Evolutionary conservation across 1,284 basidiomycete genomes (phyloP).

Genomic region (Pseudomicrostroma phylloplanum): DNA sequence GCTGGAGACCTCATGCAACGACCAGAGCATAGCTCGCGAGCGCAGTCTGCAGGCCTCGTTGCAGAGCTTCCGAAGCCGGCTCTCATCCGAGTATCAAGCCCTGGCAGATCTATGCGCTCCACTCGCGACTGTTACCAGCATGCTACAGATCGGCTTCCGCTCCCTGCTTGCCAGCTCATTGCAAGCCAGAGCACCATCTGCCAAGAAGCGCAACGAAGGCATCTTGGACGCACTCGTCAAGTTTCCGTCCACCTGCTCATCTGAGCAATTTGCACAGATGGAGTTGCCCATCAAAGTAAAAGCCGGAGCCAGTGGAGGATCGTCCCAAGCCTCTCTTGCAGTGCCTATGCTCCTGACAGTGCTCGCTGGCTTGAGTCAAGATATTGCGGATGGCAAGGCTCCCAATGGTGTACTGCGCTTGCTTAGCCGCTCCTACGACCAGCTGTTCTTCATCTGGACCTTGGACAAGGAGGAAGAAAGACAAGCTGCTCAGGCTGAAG

Average conservation of each 20-base stretch:
- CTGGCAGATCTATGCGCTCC: conserved; percentile 67
- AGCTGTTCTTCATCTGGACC: conserved; percentile 72
- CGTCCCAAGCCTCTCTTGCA: conserved; percentile 2
- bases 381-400: conserved; percentile 46
- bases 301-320: conserved; percentile 13
- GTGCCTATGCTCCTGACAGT: conserved; percentile 17
- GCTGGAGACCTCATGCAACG: conserved; percentile 7
- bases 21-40: conserved; percentile 35
- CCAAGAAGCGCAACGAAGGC: conserved; percentile 12
- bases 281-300: conserved; percentile 37
- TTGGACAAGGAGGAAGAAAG: conserved; percentile 69
- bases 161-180: conserved; percentile 47
- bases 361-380: conserved; percentile 57
- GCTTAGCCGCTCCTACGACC: conserved; percentile 59
- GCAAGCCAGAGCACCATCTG: not conserved
- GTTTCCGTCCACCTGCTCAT: conserved; percentile 39
- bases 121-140: conserved; percentile 61
- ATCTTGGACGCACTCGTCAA: conserved; percentile 37
- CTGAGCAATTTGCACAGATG: conserved; percentile 25
- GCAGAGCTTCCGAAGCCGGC: not conserved
- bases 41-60: conserved; percentile 43
- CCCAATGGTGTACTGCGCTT: conserved; percentile 52
- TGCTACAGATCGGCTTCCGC: conserved; percentile 70
- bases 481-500: conserved; percentile 62
- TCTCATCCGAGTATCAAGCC: conserved; percentile 46